Percentiles rank a stretch among this genome's conserved stretches.
Conservation (phyloP, 208 protist species). For the Polymyxa betae region DNA sequence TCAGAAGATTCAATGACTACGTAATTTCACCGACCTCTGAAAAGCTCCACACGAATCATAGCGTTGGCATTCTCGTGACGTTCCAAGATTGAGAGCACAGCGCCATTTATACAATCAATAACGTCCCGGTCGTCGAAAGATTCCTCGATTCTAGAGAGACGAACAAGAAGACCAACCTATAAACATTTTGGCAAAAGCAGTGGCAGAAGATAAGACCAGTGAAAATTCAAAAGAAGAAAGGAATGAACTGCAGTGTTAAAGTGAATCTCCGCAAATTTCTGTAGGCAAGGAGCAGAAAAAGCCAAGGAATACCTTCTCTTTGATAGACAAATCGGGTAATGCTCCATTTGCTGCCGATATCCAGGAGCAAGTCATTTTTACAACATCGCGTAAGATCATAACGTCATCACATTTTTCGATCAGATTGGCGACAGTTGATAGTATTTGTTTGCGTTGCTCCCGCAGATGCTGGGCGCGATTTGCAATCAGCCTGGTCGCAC, state of each 20-base stretch:
- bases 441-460: conserved; percentile 44
- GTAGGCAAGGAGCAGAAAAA: no score
- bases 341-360: neutral
- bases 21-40: neutral
- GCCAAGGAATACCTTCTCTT: no score
- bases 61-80: neutral
- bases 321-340: neutral
- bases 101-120: neutral
- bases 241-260: no score
- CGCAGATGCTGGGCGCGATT: neutral
- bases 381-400: neutral
- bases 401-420: conserved; percentile 43
- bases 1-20: neutral
- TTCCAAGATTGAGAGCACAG: neutral
- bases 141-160: neutral
- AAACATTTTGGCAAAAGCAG: no score
- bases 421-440: neutral
- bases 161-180: no score
- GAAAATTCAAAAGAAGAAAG: no score
- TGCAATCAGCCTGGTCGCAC: neutral
- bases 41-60: neutral
- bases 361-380: neutral
- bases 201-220: no score
- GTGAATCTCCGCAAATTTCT: no score
- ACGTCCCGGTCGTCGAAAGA: neutral